Conservation (phyloP, 192 early-diverging fungal genomes). For the Podila epicladia region DNA sequence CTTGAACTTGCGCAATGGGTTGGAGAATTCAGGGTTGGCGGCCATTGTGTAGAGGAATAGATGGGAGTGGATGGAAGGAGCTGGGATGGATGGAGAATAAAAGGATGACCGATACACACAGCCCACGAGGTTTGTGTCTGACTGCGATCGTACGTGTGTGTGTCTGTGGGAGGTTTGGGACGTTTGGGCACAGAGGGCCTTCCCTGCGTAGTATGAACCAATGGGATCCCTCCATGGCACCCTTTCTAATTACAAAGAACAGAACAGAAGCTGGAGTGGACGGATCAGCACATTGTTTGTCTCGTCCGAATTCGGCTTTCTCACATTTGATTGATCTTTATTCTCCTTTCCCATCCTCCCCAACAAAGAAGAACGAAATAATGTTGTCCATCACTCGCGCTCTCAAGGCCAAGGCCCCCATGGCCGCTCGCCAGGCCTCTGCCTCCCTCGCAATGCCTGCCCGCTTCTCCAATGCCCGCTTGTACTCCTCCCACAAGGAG, state of each 20-base stretch:
- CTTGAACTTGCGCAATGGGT: constrained; percentile 92
- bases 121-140: too few relatives aligned
- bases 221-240: too few relatives aligned
- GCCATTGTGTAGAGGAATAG: constrained; percentile 18
- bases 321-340: constrained; percentile 17
- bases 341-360: constrained; percentile 4
- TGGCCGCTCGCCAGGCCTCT: constrained; percentile 23
- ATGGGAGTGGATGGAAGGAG: neutral
- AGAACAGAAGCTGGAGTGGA: too few relatives aligned
- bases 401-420: constrained; percentile 46
- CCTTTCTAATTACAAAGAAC: too few relatives aligned
- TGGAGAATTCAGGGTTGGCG: constrained; percentile 56
- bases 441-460: constrained; percentile 19
- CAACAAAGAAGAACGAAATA: constrained; percentile 1
- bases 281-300: too few relatives aligned
- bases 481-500: constrained; percentile 95
- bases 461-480: constrained; percentile 25
- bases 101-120: neutral
- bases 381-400: constrained; percentile 51
- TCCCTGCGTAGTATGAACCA: too few relatives aligned
- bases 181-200: too few relatives aligned
- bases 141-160: too few relatives aligned
- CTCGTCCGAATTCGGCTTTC: neutral
- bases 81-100: neutral
- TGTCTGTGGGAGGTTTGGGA: too few relatives aligned